Conservation (phyloP, 192 early-diverging fungal species). For the Martensiomyces pterosporus region DNA sequence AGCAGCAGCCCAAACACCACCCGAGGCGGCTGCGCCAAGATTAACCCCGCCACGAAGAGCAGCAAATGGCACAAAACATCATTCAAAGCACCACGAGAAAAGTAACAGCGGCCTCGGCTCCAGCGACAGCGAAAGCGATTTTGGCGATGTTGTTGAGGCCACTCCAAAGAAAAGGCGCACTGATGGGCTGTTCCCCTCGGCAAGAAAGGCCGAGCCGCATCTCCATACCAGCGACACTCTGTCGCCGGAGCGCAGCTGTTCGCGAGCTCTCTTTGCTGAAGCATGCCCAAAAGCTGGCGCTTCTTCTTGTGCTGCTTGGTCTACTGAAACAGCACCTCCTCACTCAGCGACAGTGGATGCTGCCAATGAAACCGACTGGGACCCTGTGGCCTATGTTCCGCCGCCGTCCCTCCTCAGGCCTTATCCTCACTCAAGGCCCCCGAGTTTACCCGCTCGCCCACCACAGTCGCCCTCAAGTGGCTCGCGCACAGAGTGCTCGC, state of each 20-base stretch:
- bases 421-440: conserved; percentile 9
- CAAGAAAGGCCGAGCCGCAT: not conserved
- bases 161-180: conserved; percentile 30
- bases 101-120: not conserved
- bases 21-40: too few relatives aligned
- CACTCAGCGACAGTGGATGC: not conserved
- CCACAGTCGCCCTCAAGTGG: not conserved
- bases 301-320: not conserved
- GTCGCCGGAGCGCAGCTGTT: not conserved
- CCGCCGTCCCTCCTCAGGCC: conserved; percentile 28
- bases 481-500: conserved; percentile 1
- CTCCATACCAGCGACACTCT: not conserved
- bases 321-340: not conserved
- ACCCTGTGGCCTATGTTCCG: conserved; percentile 21
- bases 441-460: not conserved
- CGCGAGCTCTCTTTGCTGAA: not conserved
- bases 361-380: conserved; percentile 4
- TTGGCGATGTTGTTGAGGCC: not conserved
- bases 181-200: not conserved
- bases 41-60: too few relatives aligned
- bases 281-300: not conserved
- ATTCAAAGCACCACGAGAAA: not conserved
- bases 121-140: not conserved
- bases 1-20: not conserved
- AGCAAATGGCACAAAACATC: not conserved